Percentiles rank a stretch among this genome's conserved stretches.
phyloP scores from a whole-genome alignment of 2,329 filamentous ascomycete genomes.

The Fusarium sp. region DNA sequence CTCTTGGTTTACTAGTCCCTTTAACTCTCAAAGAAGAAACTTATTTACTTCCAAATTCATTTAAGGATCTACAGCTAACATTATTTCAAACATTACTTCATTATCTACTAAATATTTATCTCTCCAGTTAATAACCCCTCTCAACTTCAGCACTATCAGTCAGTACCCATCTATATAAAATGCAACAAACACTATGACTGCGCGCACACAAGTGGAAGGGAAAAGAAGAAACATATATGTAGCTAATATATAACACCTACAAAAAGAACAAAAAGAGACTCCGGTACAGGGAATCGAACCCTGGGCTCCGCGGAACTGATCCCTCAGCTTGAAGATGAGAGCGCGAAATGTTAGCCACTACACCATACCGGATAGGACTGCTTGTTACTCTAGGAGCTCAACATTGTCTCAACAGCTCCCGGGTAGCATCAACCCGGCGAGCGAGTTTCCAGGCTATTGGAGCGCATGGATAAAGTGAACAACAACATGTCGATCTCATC shows the following conservation, averaged over 20 bases:
- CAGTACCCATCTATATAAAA: too few relatives aligned
- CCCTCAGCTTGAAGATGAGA: constrained; percentile 41
- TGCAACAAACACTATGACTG: too few relatives aligned
- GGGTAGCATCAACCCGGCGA: fast-evolving
- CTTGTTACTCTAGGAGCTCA: fast-evolving
- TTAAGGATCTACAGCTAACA: too few relatives aligned
- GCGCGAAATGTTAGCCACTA: constrained; percentile 53
- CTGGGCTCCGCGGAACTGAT: constrained; percentile 43
- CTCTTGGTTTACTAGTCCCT: too few relatives aligned
- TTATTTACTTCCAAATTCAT: too few relatives aligned
- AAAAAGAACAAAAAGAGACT: constrained; percentile 8
- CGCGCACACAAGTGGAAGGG: too few relatives aligned
- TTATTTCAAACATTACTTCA: too few relatives aligned
- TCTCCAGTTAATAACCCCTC: too few relatives aligned
- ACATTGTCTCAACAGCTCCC: fast-evolving
- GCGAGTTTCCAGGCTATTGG: not conserved
- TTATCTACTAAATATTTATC: too few relatives aligned
- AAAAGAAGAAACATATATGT: too few relatives aligned
- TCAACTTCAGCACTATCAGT: too few relatives aligned
- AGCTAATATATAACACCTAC: not conserved
- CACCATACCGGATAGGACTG: constrained; percentile 48
- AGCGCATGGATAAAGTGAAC: not conserved
- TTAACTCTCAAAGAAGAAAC: too few relatives aligned
- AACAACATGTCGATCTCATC: not conserved
- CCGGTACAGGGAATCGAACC: constrained; percentile 49